Percentiles rank a stretch among this genome's conserved stretches.
These are phyloP conservation scores for Trametes coccinea DNA, from an alignment of 768 basidiomycete genomes.

Conservation along the genomic window DNA sequence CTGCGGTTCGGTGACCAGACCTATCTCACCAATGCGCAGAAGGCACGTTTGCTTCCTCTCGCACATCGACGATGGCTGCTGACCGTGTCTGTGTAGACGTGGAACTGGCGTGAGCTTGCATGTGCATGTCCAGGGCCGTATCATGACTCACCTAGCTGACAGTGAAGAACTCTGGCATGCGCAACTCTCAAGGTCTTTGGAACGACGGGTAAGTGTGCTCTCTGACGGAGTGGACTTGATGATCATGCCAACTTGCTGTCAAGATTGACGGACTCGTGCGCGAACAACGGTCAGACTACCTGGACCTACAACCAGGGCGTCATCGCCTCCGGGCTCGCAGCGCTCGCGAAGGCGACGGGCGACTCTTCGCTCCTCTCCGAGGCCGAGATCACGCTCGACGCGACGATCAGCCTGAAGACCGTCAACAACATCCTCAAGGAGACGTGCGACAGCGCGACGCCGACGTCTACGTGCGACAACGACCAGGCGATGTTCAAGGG, in stretches of 20 bases:
- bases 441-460: slow-evolving; percentile 23
- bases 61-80: slow-evolving; percentile 12
- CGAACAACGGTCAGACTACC: slow-evolving; percentile 40
- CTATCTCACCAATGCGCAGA: slow-evolving; percentile 51
- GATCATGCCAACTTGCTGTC: background rate
- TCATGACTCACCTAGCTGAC: background rate
- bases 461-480: slow-evolving; percentile 13
- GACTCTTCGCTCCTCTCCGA: slow-evolving; percentile 13
- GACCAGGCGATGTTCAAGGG: slow-evolving; percentile 15
- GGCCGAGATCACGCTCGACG: slow-evolving; percentile 26
- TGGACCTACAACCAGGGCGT: slow-evolving; percentile 66
- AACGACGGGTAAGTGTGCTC: slow-evolving; percentile 41
- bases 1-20: slow-evolving; percentile 38
- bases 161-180: slow-evolving; percentile 48
- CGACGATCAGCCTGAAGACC: slow-evolving; percentile 13
- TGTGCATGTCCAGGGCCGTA: background rate
- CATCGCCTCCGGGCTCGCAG: slow-evolving; percentile 53
- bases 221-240: background rate
- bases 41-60: slow-evolving; percentile 40
- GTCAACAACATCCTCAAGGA: slow-evolving; percentile 20
- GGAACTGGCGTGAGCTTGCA: slow-evolving; percentile 30
- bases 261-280: background rate
- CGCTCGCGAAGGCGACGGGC: slow-evolving; percentile 32
- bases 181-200: slow-evolving; percentile 45
- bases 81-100: slow-evolving; percentile 22